These are phyloP conservation scores for Aspergillus aculeatus DNA, from an alignment of 2,329 filamentous ascomycete species.

Conservation along the genomic window DNA sequence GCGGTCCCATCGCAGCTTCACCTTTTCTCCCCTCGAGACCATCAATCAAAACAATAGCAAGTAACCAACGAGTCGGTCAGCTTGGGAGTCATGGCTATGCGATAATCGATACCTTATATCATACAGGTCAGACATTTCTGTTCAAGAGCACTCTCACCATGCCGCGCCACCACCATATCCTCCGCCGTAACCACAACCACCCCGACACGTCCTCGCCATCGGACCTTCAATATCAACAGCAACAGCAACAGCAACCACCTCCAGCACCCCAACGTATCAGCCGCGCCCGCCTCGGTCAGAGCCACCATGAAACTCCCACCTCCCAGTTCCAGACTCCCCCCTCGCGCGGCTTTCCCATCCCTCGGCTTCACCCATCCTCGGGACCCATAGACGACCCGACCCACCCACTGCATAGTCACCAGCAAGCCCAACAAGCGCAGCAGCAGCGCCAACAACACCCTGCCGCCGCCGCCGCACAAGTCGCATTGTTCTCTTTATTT, in stretches of 20 bases:
- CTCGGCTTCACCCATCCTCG: conserved; percentile 28
- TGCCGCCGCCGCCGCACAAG: conserved; percentile 21
- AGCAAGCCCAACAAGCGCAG: background rate
- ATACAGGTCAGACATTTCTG: no score
- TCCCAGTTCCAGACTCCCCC: conserved; percentile 36
- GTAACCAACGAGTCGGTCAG: background rate
- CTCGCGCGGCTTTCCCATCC: conserved; percentile 29
- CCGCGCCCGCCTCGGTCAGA: conserved; percentile 14
- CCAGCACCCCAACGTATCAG: conserved; percentile 14
- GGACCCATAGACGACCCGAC: conserved; percentile 23
- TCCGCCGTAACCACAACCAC: conserved; percentile 3
- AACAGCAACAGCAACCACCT: conserved; percentile 4
- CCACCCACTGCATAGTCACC: conserved; percentile 19
- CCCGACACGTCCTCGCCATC: conserved; percentile 6
- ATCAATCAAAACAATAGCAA: background rate
- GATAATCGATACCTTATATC: background rate
- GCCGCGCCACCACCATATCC: conserved; percentile 22
- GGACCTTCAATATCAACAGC: background rate
- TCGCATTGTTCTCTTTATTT: conserved; percentile 24
- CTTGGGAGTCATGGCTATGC: background rate
- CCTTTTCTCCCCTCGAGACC: background rate
- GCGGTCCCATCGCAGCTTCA: background rate
- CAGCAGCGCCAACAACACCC: background rate
- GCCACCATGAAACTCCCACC: background rate
- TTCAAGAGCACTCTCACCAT: conserved; percentile 11